Percentiles rank a stretch among this genome's conserved stretches.
Evolutionary conservation across 768 basidiomycete genomes (phyloP).

Genomic region (Podaxis sp.): DNA sequence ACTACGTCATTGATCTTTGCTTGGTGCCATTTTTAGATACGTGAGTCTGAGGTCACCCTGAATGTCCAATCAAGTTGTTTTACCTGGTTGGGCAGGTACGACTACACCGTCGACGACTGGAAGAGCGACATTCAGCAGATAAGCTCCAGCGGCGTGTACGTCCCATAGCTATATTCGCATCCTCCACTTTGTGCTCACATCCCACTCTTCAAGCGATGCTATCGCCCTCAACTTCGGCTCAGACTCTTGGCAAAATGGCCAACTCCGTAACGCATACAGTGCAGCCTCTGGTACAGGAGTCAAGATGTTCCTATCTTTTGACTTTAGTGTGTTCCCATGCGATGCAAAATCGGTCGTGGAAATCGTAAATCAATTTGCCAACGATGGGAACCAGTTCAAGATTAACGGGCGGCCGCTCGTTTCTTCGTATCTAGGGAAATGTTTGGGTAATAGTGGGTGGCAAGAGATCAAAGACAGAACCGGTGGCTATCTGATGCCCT

Average conservation of each 20-base stretch:
- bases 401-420: constrained; percentile 55
- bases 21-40: constrained; percentile 33
- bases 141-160: constrained; percentile 42
- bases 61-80: background rate
- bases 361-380: constrained; percentile 44
- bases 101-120: constrained; percentile 41
- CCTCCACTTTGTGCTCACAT: constrained; percentile 18
- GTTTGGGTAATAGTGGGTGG: constrained; percentile 55
- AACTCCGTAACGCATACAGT: constrained; percentile 49
- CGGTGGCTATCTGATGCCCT: constrained; percentile 50
- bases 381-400: constrained; percentile 54
- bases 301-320: constrained; percentile 60
- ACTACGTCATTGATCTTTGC: constrained; percentile 11
- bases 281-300: constrained; percentile 45
- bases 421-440: constrained; percentile 62
- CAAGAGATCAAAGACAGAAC: constrained; percentile 45
- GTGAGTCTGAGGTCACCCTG: constrained; percentile 26
- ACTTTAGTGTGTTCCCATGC: constrained; percentile 54
- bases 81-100: constrained; percentile 29
- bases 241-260: constrained; percentile 49
- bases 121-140: constrained; percentile 41
- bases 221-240: constrained; percentile 65
- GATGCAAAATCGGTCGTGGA: constrained; percentile 39
- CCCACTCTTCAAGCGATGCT: constrained; percentile 41
- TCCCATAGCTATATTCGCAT: constrained; percentile 3